These are phyloP conservation scores for Kwoniella dendrophila DNA, from an alignment of 768 basidiomycete species.

Conservation along the genomic window DNA sequence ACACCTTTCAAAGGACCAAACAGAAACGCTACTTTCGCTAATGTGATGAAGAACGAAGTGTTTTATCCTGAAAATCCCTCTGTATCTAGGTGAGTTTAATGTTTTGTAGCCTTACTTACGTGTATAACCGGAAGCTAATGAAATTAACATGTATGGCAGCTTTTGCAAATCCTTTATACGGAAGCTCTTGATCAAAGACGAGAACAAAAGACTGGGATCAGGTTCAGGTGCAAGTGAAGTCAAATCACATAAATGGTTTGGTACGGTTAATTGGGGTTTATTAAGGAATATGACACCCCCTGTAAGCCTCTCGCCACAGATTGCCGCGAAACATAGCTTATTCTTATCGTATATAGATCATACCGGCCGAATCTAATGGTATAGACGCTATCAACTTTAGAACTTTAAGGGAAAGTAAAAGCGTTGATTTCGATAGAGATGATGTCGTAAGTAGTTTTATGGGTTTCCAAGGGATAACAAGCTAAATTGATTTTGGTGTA, in stretches of 20 bases:
- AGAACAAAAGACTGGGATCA: constrained; percentile 82
- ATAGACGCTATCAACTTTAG: constrained; percentile 87
- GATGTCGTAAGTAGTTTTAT: constrained; percentile 39
- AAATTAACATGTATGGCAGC: constrained; percentile 58
- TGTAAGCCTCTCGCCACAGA: constrained; percentile 74
- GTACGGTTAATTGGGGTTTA: constrained; percentile 93
- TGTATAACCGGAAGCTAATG: constrained; percentile 8
- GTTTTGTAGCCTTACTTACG: background rate
- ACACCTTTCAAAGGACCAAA: constrained; percentile 97
- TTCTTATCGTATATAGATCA: constrained; percentile 71
- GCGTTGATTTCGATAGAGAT: constrained; percentile 72
- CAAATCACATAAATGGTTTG: constrained; percentile 98
- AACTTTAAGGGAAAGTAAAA: constrained; percentile 82
- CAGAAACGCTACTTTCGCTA: constrained; percentile 92
- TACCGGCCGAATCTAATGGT: constrained; percentile 75
- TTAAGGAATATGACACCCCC: constrained; percentile 89
- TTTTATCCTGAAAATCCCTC: constrained; percentile 83
- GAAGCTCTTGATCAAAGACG: constrained; percentile 88
- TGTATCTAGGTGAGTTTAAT: constrained; percentile 68
- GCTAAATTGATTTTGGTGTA: constrained; percentile 3
- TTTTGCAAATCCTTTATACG: constrained; percentile 83
- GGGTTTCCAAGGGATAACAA: constrained; percentile 56
- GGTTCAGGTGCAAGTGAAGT: constrained; percentile 96
- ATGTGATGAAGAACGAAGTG: constrained; percentile 84
- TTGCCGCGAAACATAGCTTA: too few relatives aligned